These are phyloP conservation scores for Conticribra guillardii DNA, from an alignment of 108 stramenopile species.

Conservation along the genomic window DNA sequence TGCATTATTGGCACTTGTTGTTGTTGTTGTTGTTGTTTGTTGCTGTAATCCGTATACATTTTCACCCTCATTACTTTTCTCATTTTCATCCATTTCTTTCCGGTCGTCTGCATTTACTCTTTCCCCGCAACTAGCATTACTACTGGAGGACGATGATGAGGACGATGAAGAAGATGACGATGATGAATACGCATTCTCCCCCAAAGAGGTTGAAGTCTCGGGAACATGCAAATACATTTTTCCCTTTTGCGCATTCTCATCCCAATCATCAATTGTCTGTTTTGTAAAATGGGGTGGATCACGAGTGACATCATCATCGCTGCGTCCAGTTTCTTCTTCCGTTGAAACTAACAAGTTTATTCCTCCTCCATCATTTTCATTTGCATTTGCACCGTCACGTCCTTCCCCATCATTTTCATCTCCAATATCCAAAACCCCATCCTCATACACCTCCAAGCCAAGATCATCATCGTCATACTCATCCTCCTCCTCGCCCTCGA, in stretches of 20 bases:
- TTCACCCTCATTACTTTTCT: too few species aligned
- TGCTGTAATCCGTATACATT: too few species aligned
- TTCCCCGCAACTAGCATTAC: too few species aligned
- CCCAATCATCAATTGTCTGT: slow-evolving; percentile 35
- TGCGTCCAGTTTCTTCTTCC: background rate
- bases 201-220: slow-evolving; percentile 10
- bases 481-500: slow-evolving; percentile 6
- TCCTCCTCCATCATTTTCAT: too few species aligned
- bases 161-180: slow-evolving; percentile 10
- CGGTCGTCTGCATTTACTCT: too few species aligned
- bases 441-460: background rate
- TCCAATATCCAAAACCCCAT: background rate
- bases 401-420: background rate
- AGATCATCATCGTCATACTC: slow-evolving; percentile 8
- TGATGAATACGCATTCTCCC: background rate
- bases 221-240: slow-evolving; percentile 41
- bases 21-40: too few species aligned
- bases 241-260: slow-evolving; percentile 34
- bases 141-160: too few species aligned
- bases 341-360: background rate
- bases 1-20: too few species aligned
- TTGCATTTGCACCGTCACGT: background rate
- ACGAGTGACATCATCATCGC: background rate
- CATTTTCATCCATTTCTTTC: too few species aligned
- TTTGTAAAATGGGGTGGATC: too few species aligned